phyloP scores from a whole-genome alignment of 208 protist genomes.

The Trypanosoma congolense region DNA sequence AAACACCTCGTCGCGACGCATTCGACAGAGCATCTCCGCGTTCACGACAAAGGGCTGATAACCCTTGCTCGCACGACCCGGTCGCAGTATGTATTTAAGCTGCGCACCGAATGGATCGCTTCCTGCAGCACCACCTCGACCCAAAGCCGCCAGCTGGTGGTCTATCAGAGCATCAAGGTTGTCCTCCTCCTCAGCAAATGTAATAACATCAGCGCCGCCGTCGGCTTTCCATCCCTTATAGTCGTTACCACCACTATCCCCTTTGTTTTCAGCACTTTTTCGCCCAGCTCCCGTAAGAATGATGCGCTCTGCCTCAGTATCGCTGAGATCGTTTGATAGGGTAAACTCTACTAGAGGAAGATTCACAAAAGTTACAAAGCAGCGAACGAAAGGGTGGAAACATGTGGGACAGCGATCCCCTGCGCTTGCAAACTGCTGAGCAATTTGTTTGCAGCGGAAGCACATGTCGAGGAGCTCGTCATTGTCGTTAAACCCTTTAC shows the following conservation, averaged over 20 bases:
- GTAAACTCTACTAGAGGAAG: constrained; percentile 94
- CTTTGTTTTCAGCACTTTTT: constrained; percentile 18
- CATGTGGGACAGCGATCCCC: constrained; percentile 90
- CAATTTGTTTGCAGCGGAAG: constrained; percentile 86
- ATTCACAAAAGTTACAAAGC: constrained; percentile 85
- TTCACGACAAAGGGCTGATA: constrained; percentile 86
- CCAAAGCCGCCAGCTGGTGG: constrained; percentile 76
- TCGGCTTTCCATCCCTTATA: constrained; percentile 60
- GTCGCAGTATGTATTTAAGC: constrained; percentile 75
- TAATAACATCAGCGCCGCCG: constrained; percentile 80
- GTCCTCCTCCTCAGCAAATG: constrained; percentile 63
- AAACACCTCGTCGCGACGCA: constrained; percentile 85
- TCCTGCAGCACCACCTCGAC: constrained; percentile 45
- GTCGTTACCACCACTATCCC: constrained; percentile 16
- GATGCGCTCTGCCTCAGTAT: constrained; percentile 86
- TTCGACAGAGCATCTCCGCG: constrained; percentile 65
- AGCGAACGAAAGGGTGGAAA: constrained; percentile 91
- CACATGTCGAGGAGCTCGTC: constrained; percentile 91
- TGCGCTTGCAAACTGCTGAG: constrained; percentile 75
- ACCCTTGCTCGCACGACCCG: constrained; percentile 49
- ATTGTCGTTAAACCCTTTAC: constrained; percentile 78
- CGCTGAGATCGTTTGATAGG: constrained; percentile 75
- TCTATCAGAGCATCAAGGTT: constrained; percentile 87
- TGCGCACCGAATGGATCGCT: constrained; percentile 89
- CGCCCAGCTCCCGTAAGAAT: constrained; percentile 61